Conservation (phyloP, 768 basidiomycete genomes). For the Suillus luteus region DNA sequence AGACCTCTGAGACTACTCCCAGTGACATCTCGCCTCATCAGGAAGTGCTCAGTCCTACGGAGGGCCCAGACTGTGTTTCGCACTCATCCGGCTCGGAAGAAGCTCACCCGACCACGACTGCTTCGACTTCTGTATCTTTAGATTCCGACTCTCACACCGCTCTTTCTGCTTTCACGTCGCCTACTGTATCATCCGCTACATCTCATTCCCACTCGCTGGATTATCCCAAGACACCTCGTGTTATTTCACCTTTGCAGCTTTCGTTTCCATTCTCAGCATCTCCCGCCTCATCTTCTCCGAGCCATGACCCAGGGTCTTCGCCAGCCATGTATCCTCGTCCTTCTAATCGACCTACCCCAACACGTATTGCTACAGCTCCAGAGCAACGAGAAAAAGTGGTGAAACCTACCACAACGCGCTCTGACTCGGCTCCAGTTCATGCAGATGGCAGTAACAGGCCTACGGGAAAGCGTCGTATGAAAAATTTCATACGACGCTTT, state of each 20-base stretch:
- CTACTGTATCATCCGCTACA: slow-evolving; percentile 18
- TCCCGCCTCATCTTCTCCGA: neutral
- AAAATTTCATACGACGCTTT: slow-evolving; percentile 28
- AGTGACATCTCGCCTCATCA: slow-evolving; percentile 3
- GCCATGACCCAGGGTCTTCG: slow-evolving; percentile 1
- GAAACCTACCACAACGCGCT: slow-evolving; percentile 4
- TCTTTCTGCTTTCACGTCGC: slow-evolving; percentile 16
- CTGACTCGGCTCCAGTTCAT: slow-evolving; percentile 6
- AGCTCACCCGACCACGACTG: slow-evolving; percentile 1
- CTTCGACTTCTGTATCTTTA: slow-evolving; percentile 12
- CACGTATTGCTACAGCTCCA: slow-evolving; percentile 5
- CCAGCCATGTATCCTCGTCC: slow-evolving; percentile 1
- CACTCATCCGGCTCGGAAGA: slow-evolving; percentile 7
- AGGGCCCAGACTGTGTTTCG: neutral
- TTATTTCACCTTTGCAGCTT: neutral
- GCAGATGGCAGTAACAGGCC: slow-evolving; percentile 12
- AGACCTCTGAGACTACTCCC: slow-evolving; percentile 9
- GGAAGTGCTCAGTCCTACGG: neutral
- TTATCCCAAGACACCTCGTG: slow-evolving; percentile 3
- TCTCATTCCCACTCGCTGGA: slow-evolving; percentile 11
- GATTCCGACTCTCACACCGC: slow-evolving; percentile 14
- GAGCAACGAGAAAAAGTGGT: slow-evolving; percentile 4
- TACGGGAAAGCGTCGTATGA: slow-evolving; percentile 26
- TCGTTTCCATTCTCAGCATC: slow-evolving; percentile 1
- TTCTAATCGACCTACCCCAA: neutral